These are phyloP conservation scores for Dactylellina cionopaga DNA, from an alignment of 2,329 filamentous ascomycete species.

Conservation along the genomic window DNA sequence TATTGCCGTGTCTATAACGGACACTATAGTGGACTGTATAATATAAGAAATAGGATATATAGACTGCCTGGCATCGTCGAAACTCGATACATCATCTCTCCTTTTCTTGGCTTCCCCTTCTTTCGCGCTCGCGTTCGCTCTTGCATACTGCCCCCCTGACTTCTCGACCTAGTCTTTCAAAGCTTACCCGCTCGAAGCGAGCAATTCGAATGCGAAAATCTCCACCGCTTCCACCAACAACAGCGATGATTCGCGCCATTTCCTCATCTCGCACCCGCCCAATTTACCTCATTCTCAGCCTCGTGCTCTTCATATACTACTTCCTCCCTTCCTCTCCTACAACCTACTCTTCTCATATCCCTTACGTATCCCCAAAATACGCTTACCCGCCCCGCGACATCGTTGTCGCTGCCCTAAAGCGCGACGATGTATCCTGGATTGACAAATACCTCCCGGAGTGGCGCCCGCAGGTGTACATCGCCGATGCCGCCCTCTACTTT, in stretches of 20 bases:
- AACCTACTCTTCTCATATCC: conserved; percentile 3
- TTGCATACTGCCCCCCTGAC: too few relatives aligned
- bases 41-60: too few relatives aligned
- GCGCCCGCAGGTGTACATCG: conserved; percentile 53
- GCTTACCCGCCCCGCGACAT: conserved; percentile 54
- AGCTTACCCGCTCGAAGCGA: too few relatives aligned
- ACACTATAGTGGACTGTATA: too few relatives aligned
- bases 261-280: conserved; percentile 16
- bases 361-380: not conserved
- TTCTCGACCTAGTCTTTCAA: too few relatives aligned
- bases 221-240: too few relatives aligned
- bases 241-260: conserved; percentile 36
- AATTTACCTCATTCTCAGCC: conserved; percentile 25
- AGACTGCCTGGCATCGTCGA: too few relatives aligned
- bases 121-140: too few relatives aligned
- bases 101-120: too few relatives aligned
- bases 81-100: too few relatives aligned
- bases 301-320: conserved; percentile 40
- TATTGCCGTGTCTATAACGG: too few relatives aligned
- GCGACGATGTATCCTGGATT: conserved; percentile 62
- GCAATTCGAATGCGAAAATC: too few relatives aligned
- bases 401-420: conserved; percentile 59
- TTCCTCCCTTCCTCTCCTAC: conserved; percentile 24
- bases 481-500: conserved; percentile 35
- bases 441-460: conserved; percentile 61